Percentiles rank a stretch among this genome's conserved stretches.
Evolutionary conservation across 129 eudicot genomes (phyloP).

Genomic region (Tanacetum coccineum): DNA sequence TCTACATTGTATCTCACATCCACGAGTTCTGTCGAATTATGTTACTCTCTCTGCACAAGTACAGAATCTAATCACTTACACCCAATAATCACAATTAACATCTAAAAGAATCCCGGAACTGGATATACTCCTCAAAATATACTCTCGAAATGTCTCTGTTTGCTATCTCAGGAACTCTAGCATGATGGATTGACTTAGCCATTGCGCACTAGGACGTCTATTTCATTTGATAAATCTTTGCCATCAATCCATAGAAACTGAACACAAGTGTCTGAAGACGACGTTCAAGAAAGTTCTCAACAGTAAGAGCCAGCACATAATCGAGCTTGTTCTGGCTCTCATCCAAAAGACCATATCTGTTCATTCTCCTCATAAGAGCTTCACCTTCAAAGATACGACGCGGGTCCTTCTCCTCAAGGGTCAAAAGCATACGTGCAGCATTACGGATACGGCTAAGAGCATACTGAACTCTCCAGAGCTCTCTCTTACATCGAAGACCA

Average conservation of each 20-base stretch:
- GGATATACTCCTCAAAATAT: neutral
- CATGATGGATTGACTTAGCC: constrained; percentile 63
- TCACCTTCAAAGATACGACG: constrained; percentile 81
- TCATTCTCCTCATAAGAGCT: constrained; percentile 79
- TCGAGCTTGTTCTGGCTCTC: constrained; percentile 68
- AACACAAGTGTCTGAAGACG: constrained; percentile 62
- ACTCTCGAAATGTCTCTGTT: constrained; percentile 85
- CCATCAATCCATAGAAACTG: too few species aligned
- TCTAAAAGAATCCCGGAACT: neutral
- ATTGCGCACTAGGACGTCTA: too few species aligned
- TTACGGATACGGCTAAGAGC: constrained; percentile 70
- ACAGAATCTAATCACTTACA: neutral
- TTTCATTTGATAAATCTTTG: too few species aligned
- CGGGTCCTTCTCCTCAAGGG: constrained; percentile 82
- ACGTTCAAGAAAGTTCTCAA: constrained; percentile 60
- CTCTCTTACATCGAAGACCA: constrained; percentile 72
- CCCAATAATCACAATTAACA: neutral
- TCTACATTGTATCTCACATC: too few species aligned
- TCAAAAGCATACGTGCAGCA: constrained; percentile 66
- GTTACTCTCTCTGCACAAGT: too few species aligned
- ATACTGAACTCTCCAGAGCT: constrained; percentile 87
- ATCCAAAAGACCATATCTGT: constrained; percentile 60
- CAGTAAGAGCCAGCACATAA: constrained; percentile 60
- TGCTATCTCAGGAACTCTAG: constrained; percentile 60
- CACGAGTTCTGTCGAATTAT: too few species aligned